phyloP scores from a whole-genome alignment of 2,329 filamentous ascomycete genomes.

The Bimuria novae-zelandiae region DNA sequence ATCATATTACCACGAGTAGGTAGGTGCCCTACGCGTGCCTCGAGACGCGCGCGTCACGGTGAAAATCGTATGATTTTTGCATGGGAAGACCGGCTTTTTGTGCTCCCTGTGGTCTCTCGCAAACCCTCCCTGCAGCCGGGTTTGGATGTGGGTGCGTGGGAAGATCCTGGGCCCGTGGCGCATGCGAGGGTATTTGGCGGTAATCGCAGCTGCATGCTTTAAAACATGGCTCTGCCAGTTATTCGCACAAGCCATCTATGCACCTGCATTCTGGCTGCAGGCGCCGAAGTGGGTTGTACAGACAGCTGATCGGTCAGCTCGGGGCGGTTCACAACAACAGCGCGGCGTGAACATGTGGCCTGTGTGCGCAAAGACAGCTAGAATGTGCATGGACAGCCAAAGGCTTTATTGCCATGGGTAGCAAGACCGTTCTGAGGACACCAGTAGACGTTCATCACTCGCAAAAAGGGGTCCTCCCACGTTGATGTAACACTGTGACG shows the following conservation, averaged over 20 bases:
- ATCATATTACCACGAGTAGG: too few species aligned
- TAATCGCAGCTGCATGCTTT: neutral
- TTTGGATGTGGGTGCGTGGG: neutral
- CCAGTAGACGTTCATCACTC: neutral
- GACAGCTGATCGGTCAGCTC: neutral
- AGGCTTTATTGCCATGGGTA: too few species aligned
- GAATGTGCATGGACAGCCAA: too few species aligned
- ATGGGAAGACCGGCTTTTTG: conserved; percentile 12
- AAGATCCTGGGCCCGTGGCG: neutral
- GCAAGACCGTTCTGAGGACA: neutral
- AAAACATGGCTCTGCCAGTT: neutral
- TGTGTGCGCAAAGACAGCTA: too few species aligned
- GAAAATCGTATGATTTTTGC: conserved; percentile 4
- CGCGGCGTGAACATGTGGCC: too few species aligned
- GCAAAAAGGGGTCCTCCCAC: too few species aligned
- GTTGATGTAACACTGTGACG: neutral
- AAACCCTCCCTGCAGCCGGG: neutral
- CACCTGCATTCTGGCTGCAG: neutral
- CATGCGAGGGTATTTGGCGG: neutral
- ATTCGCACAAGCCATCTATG: neutral
- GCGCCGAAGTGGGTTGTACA: neutral
- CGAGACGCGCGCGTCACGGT: neutral
- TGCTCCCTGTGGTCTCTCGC: neutral
- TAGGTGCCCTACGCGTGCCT: neutral
- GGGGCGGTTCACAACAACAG: too few species aligned